Conservation (phyloP, 2,329 filamentous ascomycete species). For the Stachybotrys echinatus region DNA sequence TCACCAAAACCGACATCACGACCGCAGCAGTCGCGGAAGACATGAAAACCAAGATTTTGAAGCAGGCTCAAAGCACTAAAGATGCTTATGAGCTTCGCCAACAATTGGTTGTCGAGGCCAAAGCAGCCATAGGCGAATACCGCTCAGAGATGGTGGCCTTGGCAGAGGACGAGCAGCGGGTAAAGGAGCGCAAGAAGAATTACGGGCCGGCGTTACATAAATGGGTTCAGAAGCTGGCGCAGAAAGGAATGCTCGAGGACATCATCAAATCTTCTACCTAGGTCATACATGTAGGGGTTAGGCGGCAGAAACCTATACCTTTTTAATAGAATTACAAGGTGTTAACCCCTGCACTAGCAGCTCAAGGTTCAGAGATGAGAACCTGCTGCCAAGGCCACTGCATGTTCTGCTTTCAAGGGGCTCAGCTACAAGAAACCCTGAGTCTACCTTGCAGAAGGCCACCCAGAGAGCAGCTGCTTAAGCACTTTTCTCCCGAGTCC, state of each 20-base stretch:
- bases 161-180: conserved; percentile 45
- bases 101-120: conserved; percentile 34
- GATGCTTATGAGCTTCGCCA: conserved; percentile 29
- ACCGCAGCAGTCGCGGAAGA: conserved; percentile 11
- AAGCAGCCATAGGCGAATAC: conserved; percentile 37
- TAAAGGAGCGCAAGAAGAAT: conserved; percentile 56
- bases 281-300: too few relatives aligned
- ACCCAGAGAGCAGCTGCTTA: too few relatives aligned
- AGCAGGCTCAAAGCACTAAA: conserved; percentile 6
- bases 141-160: conserved; percentile 40
- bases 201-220: conserved; percentile 63
- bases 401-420: too few relatives aligned
- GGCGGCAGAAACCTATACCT: too few relatives aligned
- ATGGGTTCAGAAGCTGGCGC: conserved; percentile 66
- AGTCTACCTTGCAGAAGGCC: too few relatives aligned
- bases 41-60: conserved; percentile 9
- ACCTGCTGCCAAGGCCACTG: too few relatives aligned
- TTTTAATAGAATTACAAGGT: too few relatives aligned
- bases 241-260: conserved; percentile 54
- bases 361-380: too few relatives aligned
- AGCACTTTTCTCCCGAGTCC: too few relatives aligned
- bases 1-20: conserved; percentile 17
- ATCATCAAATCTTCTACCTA: conserved; percentile 20
- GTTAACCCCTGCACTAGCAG: too few relatives aligned
- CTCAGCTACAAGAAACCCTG: too few relatives aligned